A percentile compares a stretch with the other conserved stretches of the same genome.
These are phyloP conservation scores for Microcos paniculata DNA, from an alignment of 345 rosid species.

Conservation along the genomic window DNA sequence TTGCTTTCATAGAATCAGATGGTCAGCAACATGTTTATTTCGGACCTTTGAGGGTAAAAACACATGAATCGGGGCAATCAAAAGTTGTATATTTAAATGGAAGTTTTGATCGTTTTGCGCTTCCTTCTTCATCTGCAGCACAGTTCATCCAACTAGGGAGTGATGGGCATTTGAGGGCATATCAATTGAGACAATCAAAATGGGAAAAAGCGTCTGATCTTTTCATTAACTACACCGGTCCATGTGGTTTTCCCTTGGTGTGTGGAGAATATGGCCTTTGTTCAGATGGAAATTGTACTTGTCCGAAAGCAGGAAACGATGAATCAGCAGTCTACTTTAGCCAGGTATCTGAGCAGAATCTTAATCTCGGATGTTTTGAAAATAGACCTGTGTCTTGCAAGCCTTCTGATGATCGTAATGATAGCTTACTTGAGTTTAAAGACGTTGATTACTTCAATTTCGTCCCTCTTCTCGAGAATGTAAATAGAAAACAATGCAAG, in stretches of 20 bases:
- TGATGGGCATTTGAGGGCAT: conserved; percentile 35
- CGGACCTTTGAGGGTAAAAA: neutral
- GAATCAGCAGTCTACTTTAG: conserved; percentile 16
- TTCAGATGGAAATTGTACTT: neutral
- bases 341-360: conserved; percentile 6
- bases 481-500: neutral
- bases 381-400: conserved; percentile 16
- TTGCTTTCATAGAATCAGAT: conserved; percentile 24
- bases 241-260: conserved; percentile 31
- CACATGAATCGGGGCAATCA: neutral
- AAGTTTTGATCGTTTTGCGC: conserved; percentile 7
- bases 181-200: conserved; percentile 5
- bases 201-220: conserved; percentile 28
- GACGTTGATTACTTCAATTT: neutral
- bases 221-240: conserved; percentile 2
- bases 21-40: conserved; percentile 17
- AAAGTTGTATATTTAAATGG: conserved; percentile 14
- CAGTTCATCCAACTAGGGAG: conserved; percentile 18
- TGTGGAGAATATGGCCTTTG: conserved; percentile 40
- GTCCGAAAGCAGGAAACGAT: neutral
- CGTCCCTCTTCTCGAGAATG: neutral
- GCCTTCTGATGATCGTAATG: neutral
- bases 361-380: conserved; percentile 27
- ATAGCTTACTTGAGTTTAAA: neutral
- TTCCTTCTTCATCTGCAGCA: conserved; percentile 5